Evolutionary conservation across 148 eudicot genomes (phyloP).

Genomic region (Cornus suecica): DNA sequence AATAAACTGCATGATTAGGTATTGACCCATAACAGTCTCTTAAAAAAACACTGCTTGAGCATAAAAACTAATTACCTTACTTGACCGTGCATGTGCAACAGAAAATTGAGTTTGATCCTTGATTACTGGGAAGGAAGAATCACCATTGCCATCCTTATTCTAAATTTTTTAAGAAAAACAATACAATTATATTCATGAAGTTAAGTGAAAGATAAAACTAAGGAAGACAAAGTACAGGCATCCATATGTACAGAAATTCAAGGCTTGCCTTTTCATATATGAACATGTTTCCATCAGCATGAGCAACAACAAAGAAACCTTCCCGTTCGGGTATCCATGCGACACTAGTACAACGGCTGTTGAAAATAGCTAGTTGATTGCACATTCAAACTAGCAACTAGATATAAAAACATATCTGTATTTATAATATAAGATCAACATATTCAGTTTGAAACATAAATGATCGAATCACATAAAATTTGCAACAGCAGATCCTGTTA

Average conservation of each 20-base stretch:
- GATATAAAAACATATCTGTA: slow-evolving; percentile 1
- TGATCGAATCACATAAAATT: neutral
- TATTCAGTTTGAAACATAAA: neutral
- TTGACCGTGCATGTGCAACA: slow-evolving; percentile 37
- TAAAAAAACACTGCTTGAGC: neutral
- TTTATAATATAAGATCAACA: neutral
- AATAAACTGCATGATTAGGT: neutral
- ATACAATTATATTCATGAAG: neutral
- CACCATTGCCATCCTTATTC: slow-evolving; percentile 39
- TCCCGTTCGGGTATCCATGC: slow-evolving; percentile 38
- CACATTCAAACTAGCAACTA: slow-evolving; percentile 10
- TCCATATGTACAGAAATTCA: neutral
- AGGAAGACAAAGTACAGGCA: neutral
- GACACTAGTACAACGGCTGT: slow-evolving; percentile 41
- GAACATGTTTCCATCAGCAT: slow-evolving; percentile 44
- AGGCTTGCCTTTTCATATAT: slow-evolving; percentile 44
- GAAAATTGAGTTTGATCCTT: slow-evolving; percentile 37
- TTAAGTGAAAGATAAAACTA: neutral
- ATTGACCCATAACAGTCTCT: neutral
- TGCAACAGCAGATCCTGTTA: neutral
- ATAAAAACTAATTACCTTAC: slow-evolving; percentile 27
- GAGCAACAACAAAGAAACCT: slow-evolving; percentile 43
- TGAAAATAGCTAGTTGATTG: neutral
- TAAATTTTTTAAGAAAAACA: neutral
- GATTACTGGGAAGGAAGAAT: slow-evolving; percentile 37